Percentiles rank a stretch among this genome's conserved stretches.
Evolutionary conservation across 2,329 filamentous ascomycete species (phyloP).

Genomic region (Orbilia blumenaviensis): DNA sequence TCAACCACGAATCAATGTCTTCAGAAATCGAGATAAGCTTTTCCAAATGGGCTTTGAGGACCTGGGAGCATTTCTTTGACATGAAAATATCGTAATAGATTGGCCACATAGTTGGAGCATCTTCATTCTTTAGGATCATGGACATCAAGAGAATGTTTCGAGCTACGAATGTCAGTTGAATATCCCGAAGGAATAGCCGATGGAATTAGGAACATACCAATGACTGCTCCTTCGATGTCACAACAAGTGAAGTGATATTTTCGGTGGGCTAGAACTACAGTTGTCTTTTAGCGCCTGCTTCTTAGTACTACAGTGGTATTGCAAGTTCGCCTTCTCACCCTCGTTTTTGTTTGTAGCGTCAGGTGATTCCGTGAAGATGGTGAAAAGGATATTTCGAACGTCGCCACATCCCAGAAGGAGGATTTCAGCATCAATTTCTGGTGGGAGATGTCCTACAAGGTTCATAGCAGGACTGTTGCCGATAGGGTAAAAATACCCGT

Average conservation of each 20-base stretch:
- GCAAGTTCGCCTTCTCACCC: too few relatives aligned
- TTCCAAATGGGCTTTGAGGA: background rate
- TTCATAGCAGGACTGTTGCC: conserved; percentile 67
- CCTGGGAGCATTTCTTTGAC: background rate
- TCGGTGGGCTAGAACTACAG: conserved; percentile 56
- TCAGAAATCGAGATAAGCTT: background rate
- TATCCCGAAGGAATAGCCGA: too few relatives aligned
- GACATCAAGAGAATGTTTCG: conserved; percentile 29
- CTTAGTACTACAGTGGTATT: too few relatives aligned
- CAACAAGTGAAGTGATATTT: conserved; percentile 69
- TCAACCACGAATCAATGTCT: conserved; percentile 11
- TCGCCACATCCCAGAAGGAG: conserved; percentile 70
- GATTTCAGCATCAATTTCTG: conserved; percentile 65
- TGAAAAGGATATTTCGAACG: conserved; percentile 68
- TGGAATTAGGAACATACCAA: background rate
- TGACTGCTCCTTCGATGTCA: conserved; percentile 61
- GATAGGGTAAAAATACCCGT: conserved; percentile 61
- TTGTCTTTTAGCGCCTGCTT: too few relatives aligned
- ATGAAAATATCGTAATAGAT: conserved; percentile 37
- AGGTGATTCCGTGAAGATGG: conserved; percentile 57
- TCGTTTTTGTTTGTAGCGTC: background rate
- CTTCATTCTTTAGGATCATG: conserved; percentile 13
- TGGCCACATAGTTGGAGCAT: conserved; percentile 2
- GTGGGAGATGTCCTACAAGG: conserved; percentile 65
- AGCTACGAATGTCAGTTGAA: background rate